Conservation (phyloP, 768 basidiomycete genomes). For the Kondoa malvinella region DNA sequence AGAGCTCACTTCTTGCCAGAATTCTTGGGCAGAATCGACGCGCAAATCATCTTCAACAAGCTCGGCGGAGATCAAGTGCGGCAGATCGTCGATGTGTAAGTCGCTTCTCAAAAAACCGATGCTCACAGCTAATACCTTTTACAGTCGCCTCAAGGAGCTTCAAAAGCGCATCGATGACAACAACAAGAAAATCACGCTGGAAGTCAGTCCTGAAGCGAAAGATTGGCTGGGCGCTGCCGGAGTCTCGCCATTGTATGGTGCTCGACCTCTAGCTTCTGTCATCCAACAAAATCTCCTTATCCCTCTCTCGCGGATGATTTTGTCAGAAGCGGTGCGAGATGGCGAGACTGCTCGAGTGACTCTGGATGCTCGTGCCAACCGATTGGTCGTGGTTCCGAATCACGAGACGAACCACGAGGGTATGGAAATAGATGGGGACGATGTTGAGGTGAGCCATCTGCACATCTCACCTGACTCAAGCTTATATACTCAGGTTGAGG, state of each 20-base stretch:
- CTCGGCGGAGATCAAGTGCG: slow-evolving; percentile 59
- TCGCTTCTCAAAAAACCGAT: not conserved
- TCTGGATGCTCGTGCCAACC: slow-evolving; percentile 69
- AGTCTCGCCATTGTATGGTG: slow-evolving; percentile 54
- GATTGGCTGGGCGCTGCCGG: slow-evolving; percentile 56
- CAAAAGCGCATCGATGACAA: slow-evolving; percentile 56
- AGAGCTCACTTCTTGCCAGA: slow-evolving; percentile 34
- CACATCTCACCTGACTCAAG: not conserved
- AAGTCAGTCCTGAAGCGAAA: slow-evolving; percentile 50
- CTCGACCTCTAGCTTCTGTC: slow-evolving; percentile 73
- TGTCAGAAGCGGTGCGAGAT: slow-evolving; percentile 65
- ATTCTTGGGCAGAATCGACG: slow-evolving; percentile 30
- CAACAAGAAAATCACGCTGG: slow-evolving; percentile 56
- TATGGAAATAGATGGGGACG: slow-evolving; percentile 45
- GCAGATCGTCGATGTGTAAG: slow-evolving; percentile 53
- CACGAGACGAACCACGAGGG: slow-evolving; percentile 54
- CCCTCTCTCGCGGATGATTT: slow-evolving; percentile 66
- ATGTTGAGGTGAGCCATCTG: slow-evolving; percentile 6
- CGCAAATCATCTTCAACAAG: slow-evolving; percentile 45
- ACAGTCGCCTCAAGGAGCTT: slow-evolving; percentile 63
- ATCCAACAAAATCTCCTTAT: slow-evolving; percentile 88
- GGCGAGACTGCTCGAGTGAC: slow-evolving; percentile 57
- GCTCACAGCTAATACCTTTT: not conserved
- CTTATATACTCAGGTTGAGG: not conserved
- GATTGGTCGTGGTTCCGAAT: slow-evolving; percentile 60